A percentile compares a stretch with the other conserved stretches of the same genome.
These are phyloP conservation scores for Trichosphaerium sp. DNA, from an alignment of 78 protist genomes.

Conservation along the genomic window DNA sequence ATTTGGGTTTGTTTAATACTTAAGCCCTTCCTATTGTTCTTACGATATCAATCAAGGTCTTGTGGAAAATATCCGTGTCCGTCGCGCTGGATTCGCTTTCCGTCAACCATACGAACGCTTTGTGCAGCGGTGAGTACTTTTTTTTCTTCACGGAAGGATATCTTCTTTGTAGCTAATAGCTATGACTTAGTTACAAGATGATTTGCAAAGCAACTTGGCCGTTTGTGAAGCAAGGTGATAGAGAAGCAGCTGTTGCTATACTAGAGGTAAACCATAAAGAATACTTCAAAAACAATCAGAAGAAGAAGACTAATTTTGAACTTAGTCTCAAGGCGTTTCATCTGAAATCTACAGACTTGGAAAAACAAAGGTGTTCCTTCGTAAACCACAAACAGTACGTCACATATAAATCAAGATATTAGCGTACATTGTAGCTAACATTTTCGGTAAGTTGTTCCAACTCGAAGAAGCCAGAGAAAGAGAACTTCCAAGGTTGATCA, in stretches of 20 bases:
- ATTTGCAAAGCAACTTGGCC: slow-evolving; percentile 37
- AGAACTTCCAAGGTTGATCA: slow-evolving; percentile 40
- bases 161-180: too few species aligned
- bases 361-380: slow-evolving; percentile 67
- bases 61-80: slow-evolving; percentile 75
- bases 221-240: too few species aligned
- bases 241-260: too few species aligned
- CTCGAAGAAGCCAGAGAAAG: slow-evolving; percentile 49
- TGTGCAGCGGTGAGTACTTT: too few species aligned
- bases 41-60: too few species aligned
- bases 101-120: slow-evolving; percentile 66
- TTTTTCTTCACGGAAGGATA: too few species aligned
- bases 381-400: slow-evolving; percentile 38
- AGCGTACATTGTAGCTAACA: too few species aligned
- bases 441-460: slow-evolving; percentile 28
- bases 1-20: too few species aligned
- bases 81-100: slow-evolving; percentile 90
- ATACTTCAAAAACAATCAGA: too few species aligned
- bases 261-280: too few species aligned
- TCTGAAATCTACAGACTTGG: slow-evolving; percentile 52
- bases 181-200: slow-evolving; percentile 74
- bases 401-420: background rate
- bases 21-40: too few species aligned
- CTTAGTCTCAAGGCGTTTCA: slow-evolving; percentile 13
- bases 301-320: too few species aligned